Percentiles rank a stretch among this genome's conserved stretches.
Evolutionary conservation across 2,329 filamentous ascomycete species (phyloP).

Genomic region (Coccinonectria pachysandricola): DNA sequence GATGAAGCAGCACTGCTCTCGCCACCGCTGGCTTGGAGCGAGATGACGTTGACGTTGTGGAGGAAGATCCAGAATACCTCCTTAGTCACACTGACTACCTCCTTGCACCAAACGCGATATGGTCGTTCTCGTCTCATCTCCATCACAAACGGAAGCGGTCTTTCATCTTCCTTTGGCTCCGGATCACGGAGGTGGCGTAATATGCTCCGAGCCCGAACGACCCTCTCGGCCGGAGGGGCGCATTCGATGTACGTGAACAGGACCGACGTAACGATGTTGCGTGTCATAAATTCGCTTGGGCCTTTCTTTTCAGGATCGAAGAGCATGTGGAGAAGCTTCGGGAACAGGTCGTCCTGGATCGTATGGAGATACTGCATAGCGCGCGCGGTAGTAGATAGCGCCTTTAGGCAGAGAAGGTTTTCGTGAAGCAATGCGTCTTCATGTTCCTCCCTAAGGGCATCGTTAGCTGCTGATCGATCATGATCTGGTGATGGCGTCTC

Average conservation of each 20-base stretch:
- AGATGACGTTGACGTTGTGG: constrained; percentile 82
- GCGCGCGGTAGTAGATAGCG: constrained; percentile 80
- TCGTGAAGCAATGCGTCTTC: constrained; percentile 91
- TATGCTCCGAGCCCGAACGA: constrained; percentile 60
- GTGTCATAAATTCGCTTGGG: constrained; percentile 90
- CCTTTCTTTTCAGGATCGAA: constrained; percentile 98
- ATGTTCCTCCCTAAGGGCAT: constrained; percentile 66
- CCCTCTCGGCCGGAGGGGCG: constrained; percentile 49
- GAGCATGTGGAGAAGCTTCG: constrained; percentile 75
- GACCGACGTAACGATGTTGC: constrained; percentile 79
- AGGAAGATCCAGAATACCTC: constrained; percentile 99
- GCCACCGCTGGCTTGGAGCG: constrained; percentile 42
- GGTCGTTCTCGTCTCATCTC: constrained; percentile 81
- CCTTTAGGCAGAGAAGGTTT: constrained; percentile 85
- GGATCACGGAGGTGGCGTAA: constrained; percentile 74
- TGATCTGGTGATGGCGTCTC: too few relatives aligned
- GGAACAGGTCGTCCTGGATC: constrained; percentile 74
- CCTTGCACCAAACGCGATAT: constrained; percentile 90
- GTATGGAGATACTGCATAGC: constrained; percentile 73
- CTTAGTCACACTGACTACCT: constrained; percentile 85
- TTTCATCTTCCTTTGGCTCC: constrained; percentile 60
- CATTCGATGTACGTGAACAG: constrained; percentile 80
- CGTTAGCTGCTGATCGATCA: too few relatives aligned
- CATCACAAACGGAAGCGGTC: constrained; percentile 74
- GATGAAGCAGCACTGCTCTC: constrained; percentile 19